Percentiles rank a stretch among this genome's conserved stretches.
Conservation (phyloP, 2,329 filamentous ascomycete genomes). For the Exophiala mesophila region DNA sequence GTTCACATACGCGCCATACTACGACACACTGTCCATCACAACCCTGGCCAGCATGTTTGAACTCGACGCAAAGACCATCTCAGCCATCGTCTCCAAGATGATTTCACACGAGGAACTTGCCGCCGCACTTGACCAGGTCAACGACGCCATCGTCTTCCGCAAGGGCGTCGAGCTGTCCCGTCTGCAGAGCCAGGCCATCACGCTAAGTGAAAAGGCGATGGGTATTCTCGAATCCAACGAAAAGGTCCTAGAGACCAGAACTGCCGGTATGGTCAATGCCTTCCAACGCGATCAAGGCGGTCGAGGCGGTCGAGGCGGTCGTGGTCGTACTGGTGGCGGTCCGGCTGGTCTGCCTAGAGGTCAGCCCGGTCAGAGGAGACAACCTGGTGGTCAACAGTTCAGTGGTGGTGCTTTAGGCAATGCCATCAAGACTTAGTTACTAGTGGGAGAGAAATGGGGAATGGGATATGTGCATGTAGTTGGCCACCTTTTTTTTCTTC, state of each 20-base stretch:
- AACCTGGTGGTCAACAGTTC: slow-evolving; percentile 47
- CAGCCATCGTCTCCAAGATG: slow-evolving; percentile 98
- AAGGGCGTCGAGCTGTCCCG: slow-evolving; percentile 98
- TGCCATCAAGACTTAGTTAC: slow-evolving; percentile 46
- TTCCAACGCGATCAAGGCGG: slow-evolving; percentile 87
- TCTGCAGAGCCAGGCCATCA: slow-evolving; percentile 89
- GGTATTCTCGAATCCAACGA: slow-evolving; percentile 95
- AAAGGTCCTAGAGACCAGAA: slow-evolving; percentile 92
- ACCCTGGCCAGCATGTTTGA: slow-evolving; percentile 95
- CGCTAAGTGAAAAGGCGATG: slow-evolving; percentile 92
- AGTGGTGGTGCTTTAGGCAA: slow-evolving; percentile 47
- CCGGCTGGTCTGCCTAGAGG: slow-evolving; percentile 24
- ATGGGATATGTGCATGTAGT: no score
- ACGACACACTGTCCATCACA: slow-evolving; percentile 85
- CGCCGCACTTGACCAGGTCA: slow-evolving; percentile 95
- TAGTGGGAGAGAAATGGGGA: no score
- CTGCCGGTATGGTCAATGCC: slow-evolving; percentile 89
- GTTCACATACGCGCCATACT: slow-evolving; percentile 98
- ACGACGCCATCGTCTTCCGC: slow-evolving; percentile 95
- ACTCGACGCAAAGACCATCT: slow-evolving; percentile 80
- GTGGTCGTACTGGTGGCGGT: slow-evolving; percentile 44
- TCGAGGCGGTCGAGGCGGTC: slow-evolving; percentile 59
- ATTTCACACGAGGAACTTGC: slow-evolving; percentile 98
- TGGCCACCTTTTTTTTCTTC: no score
- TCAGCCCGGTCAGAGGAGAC: slow-evolving; percentile 34